Evolutionary conservation across 2,329 filamentous ascomycete genomes (phyloP), one percentile per base, ranked within the genome.

Genomic region (Talaromyces amestolkiae): DNA sequence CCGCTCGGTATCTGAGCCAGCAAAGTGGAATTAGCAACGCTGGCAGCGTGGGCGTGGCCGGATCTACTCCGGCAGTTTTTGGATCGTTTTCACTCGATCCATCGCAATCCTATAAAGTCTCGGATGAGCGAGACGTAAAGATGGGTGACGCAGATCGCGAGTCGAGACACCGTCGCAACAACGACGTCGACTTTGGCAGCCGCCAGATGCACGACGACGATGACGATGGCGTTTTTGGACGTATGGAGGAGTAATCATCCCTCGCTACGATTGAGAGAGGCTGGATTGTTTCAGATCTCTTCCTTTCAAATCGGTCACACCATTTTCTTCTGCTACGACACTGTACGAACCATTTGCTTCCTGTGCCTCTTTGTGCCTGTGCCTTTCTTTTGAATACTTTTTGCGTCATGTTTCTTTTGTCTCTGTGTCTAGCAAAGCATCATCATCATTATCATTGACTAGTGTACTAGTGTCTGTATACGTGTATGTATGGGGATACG

Each of bases 141-240:
- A 90, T 88, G 84, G 86, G 89, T 69, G 87, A 87, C 60, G 86
- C 85, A 85, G 76, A 82, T 54, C 73, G 72, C 47, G 70, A 74
- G 66, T 72, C 71, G 35, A 72, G 76, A 61, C 74, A 78, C 64
- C 61, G 65, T 58, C 53, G 69, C 65, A 68, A 85, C 69, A 82
- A 92, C 63, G 87, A 89, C 70, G 88, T 91, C 67, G 86, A 89
- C 66, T 87, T 88, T 72, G 83, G 83, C 67, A 80, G 81, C 71
- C 83, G 81, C 27, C 70, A 86, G 64, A 86, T 86, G 60, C 86
- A 90, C 68, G 90, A 88, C 77, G 93, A 97, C 72, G 93, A 96
- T 68, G 94, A 98, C 70, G 93, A 97, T 70, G 93, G 93, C 74
- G 91, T 98, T 72, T 99, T 99, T 82, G 93, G 93, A 65, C 87